Conservation (phyloP, 352 stramenopile species). For the Peronospora destructor region DNA sequence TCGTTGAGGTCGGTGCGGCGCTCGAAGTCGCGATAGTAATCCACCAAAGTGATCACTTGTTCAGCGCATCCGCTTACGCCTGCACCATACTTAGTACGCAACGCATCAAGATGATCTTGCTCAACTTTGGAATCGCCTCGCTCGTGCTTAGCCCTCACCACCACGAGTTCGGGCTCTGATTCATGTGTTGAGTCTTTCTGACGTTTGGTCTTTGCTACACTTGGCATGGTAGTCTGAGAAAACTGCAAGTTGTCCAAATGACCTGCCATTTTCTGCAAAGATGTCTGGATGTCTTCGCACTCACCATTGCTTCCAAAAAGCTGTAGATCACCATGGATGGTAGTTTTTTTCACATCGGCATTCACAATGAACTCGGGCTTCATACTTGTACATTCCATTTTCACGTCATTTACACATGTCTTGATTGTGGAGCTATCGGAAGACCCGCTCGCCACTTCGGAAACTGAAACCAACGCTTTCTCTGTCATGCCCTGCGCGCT, state of each 20-base stretch:
- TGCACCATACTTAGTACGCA: constrained; percentile 59
- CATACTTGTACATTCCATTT: constrained; percentile 1
- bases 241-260: constrained; percentile 20
- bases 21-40: constrained; percentile 79
- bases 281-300: constrained; percentile 48
- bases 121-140: constrained; percentile 1
- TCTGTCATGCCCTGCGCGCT: constrained; percentile 1
- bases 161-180: constrained; percentile 3
- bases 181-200: background rate
- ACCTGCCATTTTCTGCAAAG: constrained; percentile 29
- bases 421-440: constrained; percentile 2
- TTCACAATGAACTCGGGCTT: background rate
- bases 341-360: background rate
- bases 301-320: constrained; percentile 37
- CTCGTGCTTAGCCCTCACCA: background rate
- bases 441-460: background rate
- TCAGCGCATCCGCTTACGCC: constrained; percentile 56
- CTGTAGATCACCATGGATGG: constrained; percentile 1
- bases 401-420: background rate
- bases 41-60: constrained; percentile 72
- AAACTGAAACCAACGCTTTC: background rate
- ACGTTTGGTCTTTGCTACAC: background rate
- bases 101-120: constrained; percentile 18
- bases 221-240: constrained; percentile 1
- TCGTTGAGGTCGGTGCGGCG: constrained; percentile 63